Evolutionary conservation across 164 flowering plant species (phyloP).

Genomic region (Brasenia schreberi): DNA sequence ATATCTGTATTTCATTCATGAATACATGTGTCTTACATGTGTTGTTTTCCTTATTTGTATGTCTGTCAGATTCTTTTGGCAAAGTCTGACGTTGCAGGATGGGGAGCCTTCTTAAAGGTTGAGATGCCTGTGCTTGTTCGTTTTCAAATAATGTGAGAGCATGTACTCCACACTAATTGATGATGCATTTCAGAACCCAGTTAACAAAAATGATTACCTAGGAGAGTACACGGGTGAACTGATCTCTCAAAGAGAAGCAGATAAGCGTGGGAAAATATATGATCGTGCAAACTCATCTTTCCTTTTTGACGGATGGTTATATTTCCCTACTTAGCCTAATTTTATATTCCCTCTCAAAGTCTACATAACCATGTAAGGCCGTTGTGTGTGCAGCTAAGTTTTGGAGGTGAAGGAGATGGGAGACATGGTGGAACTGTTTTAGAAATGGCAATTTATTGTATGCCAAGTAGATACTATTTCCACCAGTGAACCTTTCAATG

Average conservation of each 20-base stretch:
- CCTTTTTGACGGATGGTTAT: conserved; percentile 73
- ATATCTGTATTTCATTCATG: background rate
- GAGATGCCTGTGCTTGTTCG: background rate
- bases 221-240: conserved; percentile 99
- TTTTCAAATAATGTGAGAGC: background rate
- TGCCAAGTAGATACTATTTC: no score
- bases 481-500: no score
- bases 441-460: no score
- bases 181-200: conserved; percentile 51
- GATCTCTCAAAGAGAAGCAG: conserved; percentile 90
- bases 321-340: no score
- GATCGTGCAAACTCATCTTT: conserved; percentile 93
- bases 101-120: conserved; percentile 99
- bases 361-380: no score
- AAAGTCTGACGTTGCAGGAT: conserved; percentile 93
- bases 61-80: conserved; percentile 62
- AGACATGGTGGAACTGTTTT: no score
- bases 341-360: no score
- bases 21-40: background rate
- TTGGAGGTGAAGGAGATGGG: no score
- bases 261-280: conserved; percentile 93
- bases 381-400: no score
- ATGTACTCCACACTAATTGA: conserved; percentile 7
- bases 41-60: no score
- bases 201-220: conserved; percentile 83